Percentiles rank a stretch among this genome's conserved stretches.
Evolutionary conservation across 306 rosid species (phyloP).

Genomic region (Echinosophora koreensis): DNA sequence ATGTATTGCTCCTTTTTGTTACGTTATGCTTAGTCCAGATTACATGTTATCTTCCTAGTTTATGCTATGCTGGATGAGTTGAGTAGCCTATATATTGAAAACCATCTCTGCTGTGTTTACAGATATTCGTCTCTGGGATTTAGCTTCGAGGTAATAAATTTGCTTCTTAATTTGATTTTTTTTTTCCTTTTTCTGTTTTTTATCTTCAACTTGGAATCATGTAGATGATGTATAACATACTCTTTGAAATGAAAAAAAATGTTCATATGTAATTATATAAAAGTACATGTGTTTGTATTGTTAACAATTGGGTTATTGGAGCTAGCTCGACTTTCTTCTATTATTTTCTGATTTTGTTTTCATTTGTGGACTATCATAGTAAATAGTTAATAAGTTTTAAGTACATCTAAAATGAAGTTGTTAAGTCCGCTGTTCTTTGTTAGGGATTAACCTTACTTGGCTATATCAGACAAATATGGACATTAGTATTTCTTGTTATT

Average conservation of each 20-base stretch:
- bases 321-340: neutral
- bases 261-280: constrained; percentile 5
- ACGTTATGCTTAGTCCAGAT: neutral
- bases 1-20: neutral
- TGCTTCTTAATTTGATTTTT: constrained; percentile 7
- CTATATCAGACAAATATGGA: constrained; percentile 37
- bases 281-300: constrained; percentile 6
- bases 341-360: neutral
- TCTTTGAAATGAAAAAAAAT: constrained; percentile 8
- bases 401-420: constrained; percentile 11
- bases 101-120: constrained; percentile 43
- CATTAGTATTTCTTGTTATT: constrained; percentile 19
- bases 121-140: constrained; percentile 97
- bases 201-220: constrained; percentile 15
- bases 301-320: neutral
- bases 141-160: constrained; percentile 74
- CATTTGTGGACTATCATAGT: constrained; percentile 15
- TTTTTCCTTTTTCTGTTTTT: neutral
- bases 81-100: neutral
- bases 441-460: constrained; percentile 15
- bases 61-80: neutral
- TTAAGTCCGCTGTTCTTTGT: neutral
- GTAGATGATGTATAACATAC: constrained; percentile 1
- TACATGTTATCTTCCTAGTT: constrained; percentile 2
- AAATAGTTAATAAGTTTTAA: neutral